phyloP scores from a whole-genome alignment of 2,329 filamentous ascomycete genomes.

The Hymenotorrendiella dingleyae region DNA sequence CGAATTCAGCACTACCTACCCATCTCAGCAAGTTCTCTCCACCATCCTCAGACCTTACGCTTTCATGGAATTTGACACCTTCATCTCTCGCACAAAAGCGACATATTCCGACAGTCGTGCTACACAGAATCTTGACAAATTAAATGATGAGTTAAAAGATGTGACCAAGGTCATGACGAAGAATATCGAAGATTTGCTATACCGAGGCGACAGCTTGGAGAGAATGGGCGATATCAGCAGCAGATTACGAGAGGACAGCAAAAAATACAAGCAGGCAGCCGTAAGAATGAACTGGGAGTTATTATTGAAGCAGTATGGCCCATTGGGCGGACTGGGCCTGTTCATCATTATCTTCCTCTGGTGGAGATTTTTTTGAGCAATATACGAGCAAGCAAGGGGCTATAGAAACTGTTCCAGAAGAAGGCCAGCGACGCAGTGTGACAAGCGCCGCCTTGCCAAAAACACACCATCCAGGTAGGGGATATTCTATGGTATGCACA shows the following conservation, averaged over 20 bases:
- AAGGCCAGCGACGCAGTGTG: too few species aligned
- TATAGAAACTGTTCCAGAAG: too few species aligned
- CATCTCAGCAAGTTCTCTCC: slow-evolving; percentile 63
- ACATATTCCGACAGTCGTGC: slow-evolving; percentile 92
- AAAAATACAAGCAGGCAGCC: slow-evolving; percentile 88
- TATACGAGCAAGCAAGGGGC: too few species aligned
- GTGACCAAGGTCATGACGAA: slow-evolving; percentile 99
- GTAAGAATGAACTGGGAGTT: slow-evolving; percentile 98
- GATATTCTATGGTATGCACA: too few species aligned
- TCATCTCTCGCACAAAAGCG: slow-evolving; percentile 87
- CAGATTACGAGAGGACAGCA: slow-evolving; percentile 82
- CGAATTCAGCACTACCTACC: slow-evolving; percentile 88
- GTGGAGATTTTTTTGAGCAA: slow-evolving; percentile 88
- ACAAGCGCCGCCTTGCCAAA: too few species aligned
- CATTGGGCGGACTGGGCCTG: slow-evolving; percentile 73
- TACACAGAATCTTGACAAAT: slow-evolving; percentile 84
- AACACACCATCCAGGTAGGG: too few species aligned
- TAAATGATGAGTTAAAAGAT: slow-evolving; percentile 95
- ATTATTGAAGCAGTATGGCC: slow-evolving; percentile 92
- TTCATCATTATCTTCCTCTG: slow-evolving; percentile 83
- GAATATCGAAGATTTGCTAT: slow-evolving; percentile 97
- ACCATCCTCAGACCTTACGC: slow-evolving; percentile 82
- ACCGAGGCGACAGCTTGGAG: slow-evolving; percentile 89
- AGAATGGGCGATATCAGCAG: slow-evolving; percentile 94
- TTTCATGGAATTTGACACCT: slow-evolving; percentile 97